Conservation (phyloP, 2,329 filamentous ascomycete genomes). For the Calonectria crousiana region DNA sequence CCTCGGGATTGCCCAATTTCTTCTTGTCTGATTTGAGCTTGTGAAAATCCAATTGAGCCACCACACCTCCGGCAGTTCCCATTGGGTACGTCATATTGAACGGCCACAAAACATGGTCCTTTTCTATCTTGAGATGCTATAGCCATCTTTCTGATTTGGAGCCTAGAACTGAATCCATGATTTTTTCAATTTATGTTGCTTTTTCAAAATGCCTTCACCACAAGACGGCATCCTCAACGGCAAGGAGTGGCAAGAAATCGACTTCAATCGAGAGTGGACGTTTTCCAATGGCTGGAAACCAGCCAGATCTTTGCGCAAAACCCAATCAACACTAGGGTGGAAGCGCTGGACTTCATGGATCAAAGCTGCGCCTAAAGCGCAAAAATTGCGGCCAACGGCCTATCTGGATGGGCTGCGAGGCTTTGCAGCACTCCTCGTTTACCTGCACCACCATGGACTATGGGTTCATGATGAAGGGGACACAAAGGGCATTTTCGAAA, state of each 20-base stretch:
- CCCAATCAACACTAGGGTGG: slow-evolving; percentile 19
- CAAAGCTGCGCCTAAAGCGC: slow-evolving; percentile 28
- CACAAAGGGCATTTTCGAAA: slow-evolving; percentile 60
- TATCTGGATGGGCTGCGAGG: slow-evolving; percentile 74
- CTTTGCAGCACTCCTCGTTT: slow-evolving; percentile 76
- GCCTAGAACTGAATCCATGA: background rate
- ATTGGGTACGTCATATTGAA: background rate
- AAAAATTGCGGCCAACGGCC: slow-evolving; percentile 62
- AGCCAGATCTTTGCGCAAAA: slow-evolving; percentile 24
- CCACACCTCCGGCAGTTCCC: background rate
- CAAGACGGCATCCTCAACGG: slow-evolving; percentile 49
- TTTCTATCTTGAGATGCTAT: background rate
- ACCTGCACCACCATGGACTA: slow-evolving; percentile 70
- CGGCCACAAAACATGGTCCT: background rate
- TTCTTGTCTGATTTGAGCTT: slow-evolving; percentile 6
- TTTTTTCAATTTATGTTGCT: background rate
- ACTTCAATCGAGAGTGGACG: slow-evolving; percentile 13
- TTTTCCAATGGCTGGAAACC: slow-evolving; percentile 22
- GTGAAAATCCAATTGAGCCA: slow-evolving; percentile 1
- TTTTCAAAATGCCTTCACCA: slow-evolving; percentile 46
- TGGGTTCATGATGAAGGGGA: slow-evolving; percentile 63
- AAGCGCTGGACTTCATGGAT: slow-evolving; percentile 31
- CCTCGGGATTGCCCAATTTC: slow-evolving; percentile 16
- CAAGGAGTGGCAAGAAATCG: slow-evolving; percentile 49
- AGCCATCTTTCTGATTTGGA: background rate